Conservation (phyloP, 1,284 basidiomycete genomes). For the Moesziomyces parantarcticus region DNA sequence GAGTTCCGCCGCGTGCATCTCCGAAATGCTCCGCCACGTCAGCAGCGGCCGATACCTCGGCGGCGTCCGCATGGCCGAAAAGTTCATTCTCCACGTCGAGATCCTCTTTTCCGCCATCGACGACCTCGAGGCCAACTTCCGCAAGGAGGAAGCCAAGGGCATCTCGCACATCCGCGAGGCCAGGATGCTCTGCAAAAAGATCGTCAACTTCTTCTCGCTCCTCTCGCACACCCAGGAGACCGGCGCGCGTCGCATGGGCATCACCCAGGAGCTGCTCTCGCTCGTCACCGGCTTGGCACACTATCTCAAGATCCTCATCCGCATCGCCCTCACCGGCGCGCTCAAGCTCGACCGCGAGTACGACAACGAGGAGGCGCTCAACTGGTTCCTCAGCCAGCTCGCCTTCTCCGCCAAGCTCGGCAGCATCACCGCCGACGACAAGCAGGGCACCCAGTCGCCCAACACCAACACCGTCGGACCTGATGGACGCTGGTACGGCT, state of each 20-base stretch:
- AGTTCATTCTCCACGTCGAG: conserved; percentile 98
- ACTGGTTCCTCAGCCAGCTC: conserved; percentile 88
- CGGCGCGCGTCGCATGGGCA: conserved; percentile 86
- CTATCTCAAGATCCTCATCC: conserved; percentile 98
- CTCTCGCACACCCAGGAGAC: conserved; percentile 96
- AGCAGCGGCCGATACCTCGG: conserved; percentile 95
- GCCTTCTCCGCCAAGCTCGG: conserved; percentile 78
- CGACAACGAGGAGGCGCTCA: conserved; percentile 82
- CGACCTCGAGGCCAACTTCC: conserved; percentile 90
- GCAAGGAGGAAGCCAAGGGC: conserved; percentile 76
- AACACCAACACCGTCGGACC: conserved; percentile 43
- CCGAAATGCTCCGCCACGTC: conserved; percentile 94
- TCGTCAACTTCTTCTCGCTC: conserved; percentile 96
- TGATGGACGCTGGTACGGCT: conserved; percentile 61
- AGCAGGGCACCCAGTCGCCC: conserved; percentile 47
- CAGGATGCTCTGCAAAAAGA: conserved; percentile 97
- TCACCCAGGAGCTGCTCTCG: conserved; percentile 97
- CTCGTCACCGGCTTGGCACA: conserved; percentile 97
- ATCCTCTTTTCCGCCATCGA: conserved; percentile 97
- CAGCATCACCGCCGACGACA: conserved; percentile 47
- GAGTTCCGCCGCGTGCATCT: conserved; percentile 98
- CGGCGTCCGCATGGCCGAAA: conserved; percentile 96
- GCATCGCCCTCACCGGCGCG: conserved; percentile 94
- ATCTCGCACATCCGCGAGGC: conserved; percentile 98
- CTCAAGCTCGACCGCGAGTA: conserved; percentile 94